Evolutionary conservation across 345 rosid species (phyloP).

Genomic region (Eucalyptus curtisii): DNA sequence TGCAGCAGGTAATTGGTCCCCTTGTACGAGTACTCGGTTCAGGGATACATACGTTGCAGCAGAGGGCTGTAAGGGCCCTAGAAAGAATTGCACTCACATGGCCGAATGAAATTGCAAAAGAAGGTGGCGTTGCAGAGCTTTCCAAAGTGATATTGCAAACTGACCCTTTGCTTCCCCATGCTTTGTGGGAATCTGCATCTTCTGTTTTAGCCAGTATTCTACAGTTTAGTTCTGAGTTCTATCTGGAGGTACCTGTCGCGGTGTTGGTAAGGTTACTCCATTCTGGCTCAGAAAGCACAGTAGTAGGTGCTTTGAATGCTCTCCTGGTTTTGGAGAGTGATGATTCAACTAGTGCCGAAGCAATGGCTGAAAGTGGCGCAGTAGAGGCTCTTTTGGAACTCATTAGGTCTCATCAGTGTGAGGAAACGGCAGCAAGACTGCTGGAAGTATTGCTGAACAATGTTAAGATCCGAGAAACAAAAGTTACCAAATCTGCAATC

Average conservation of each 20-base stretch:
- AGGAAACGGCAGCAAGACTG: conserved; percentile 93
- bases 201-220: conserved; percentile 73
- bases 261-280: conserved; percentile 88
- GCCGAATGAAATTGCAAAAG: conserved; percentile 97
- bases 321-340: conserved; percentile 96
- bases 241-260: conserved; percentile 92
- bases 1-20: conserved; percentile 79
- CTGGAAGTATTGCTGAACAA: conserved; percentile 92
- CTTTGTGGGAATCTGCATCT: conserved; percentile 95
- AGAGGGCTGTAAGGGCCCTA: conserved; percentile 97
- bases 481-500: conserved; percentile 84
- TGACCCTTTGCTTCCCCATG: conserved; percentile 88
- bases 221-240: conserved; percentile 94
- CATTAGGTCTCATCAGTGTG: conserved; percentile 89
- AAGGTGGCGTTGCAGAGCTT: conserved; percentile 89
- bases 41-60: conserved; percentile 82
- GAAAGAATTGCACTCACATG: conserved; percentile 78
- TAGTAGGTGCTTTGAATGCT: conserved; percentile 81
- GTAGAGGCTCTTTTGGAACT: conserved; percentile 97
- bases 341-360: conserved; percentile 93
- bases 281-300: conserved; percentile 77
- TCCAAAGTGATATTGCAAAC: conserved; percentile 91
- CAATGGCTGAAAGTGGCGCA: conserved; percentile 99
- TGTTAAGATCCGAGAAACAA: conserved; percentile 91
- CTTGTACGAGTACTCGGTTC: conserved; percentile 81